A percentile compares a stretch with the other conserved stretches of the same genome.
phyloP scores from a whole-genome alignment of 2,329 filamentous ascomycete genomes.

The Elsinoe batatas region DNA sequence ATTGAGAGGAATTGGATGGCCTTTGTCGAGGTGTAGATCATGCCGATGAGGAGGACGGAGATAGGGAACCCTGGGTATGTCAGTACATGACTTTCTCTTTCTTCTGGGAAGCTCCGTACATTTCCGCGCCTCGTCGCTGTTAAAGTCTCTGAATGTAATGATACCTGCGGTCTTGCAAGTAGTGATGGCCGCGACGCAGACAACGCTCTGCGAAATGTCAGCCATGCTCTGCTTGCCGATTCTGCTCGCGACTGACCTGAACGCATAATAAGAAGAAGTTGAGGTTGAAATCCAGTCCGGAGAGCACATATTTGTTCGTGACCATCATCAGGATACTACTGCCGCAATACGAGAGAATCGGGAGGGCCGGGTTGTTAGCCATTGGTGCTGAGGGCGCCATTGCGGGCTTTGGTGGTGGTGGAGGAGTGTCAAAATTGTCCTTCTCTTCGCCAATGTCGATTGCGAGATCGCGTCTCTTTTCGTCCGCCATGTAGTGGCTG shows the following conservation, averaged over 20 bases:
- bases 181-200: slow-evolving; percentile 79
- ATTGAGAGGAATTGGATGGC: slow-evolving; percentile 94
- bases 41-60: slow-evolving; percentile 87
- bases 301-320: slow-evolving; percentile 98
- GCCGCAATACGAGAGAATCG: slow-evolving; percentile 82
- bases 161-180: slow-evolving; percentile 69
- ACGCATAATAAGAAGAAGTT: slow-evolving; percentile 91
- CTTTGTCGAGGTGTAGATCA: slow-evolving; percentile 98
- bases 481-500: slow-evolving; percentile 60
- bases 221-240: neutral
- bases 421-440: slow-evolving; percentile 33
- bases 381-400: slow-evolving; percentile 37
- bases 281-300: slow-evolving; percentile 81
- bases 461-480: slow-evolving; percentile 73
- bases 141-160: slow-evolving; percentile 78
- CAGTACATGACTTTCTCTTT: slow-evolving; percentile 9
- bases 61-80: slow-evolving; percentile 73
- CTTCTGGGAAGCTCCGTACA: slow-evolving; percentile 51
- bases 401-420: slow-evolving; percentile 34
- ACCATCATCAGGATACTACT: slow-evolving; percentile 99
- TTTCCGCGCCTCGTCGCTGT: slow-evolving; percentile 78
- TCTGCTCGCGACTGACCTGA: slow-evolving; percentile 56
- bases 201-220: slow-evolving; percentile 56
- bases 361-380: slow-evolving; percentile 60
- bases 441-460: slow-evolving; percentile 58